These are phyloP conservation scores for Backusella mclennaniae DNA, from an alignment of 192 early-diverging fungal species.

Conservation along the genomic window DNA sequence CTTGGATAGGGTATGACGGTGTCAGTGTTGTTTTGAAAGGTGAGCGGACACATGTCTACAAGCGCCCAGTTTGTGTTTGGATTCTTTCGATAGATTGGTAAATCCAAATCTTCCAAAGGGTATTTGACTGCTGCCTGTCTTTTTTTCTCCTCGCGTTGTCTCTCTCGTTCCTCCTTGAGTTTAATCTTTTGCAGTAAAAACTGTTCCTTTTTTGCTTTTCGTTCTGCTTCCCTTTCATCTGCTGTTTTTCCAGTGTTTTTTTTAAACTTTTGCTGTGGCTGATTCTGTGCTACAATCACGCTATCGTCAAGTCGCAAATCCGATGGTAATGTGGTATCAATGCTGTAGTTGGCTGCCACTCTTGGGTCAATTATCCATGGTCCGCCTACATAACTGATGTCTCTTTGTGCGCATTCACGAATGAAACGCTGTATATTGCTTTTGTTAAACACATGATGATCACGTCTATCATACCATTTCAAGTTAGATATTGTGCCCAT, in stretches of 20 bases:
- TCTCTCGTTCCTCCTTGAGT: slow-evolving; percentile 30
- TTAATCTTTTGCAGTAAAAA: slow-evolving; percentile 32
- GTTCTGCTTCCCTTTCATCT: slow-evolving; percentile 27
- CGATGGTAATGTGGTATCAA: slow-evolving; percentile 41
- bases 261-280: background rate
- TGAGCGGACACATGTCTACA: slow-evolving; percentile 29
- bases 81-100: slow-evolving; percentile 43
- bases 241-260: background rate
- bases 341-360: slow-evolving; percentile 4
- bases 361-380: slow-evolving; percentile 68
- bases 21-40: slow-evolving; percentile 24
- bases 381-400: slow-evolving; percentile 46
- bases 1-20: slow-evolving; percentile 19
- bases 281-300: background rate
- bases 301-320: slow-evolving; percentile 27
- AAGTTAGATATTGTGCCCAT: background rate
- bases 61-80: slow-evolving; percentile 31
- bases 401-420: slow-evolving; percentile 62
- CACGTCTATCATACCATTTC: slow-evolving; percentile 28
- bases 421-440: slow-evolving; percentile 66
- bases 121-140: slow-evolving; percentile 59
- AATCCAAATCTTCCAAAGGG: slow-evolving; percentile 85
- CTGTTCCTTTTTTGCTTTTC: slow-evolving; percentile 36
- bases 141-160: slow-evolving; percentile 30
- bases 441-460: slow-evolving; percentile 60